Base-by-base conservation (phyloP, 306 rosid genomes). In the Delonix regia region DNA sequence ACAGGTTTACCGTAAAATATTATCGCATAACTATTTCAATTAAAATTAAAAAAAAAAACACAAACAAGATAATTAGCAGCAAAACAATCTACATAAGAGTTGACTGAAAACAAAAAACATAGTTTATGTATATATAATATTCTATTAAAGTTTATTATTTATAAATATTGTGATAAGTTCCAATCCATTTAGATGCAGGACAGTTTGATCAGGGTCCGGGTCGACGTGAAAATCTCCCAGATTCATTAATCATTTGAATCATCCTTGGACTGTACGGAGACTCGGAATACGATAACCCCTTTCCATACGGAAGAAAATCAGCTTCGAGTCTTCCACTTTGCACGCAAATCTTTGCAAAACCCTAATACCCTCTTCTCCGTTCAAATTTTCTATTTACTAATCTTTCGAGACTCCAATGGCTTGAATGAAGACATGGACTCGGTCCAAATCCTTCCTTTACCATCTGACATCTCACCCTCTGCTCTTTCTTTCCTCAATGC, bases 401-500 rank as follows among this genome's bases (percentile, higher is more conserved):
- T 19, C n/a, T 39, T 39, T 13, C 10, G 10, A 39, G 52, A 66
- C 52, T 41, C 51, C 9, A 44, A 68, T 68, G 73, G 56, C 39
- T 11, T 65, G 71, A 66, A 66, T 66, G 51, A 66, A 38, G 51
- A 36, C 12, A 83, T 92, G 96, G 89, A 82, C 67, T 67, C 70
- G 66, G 83, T 86, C 69, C 80, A 82, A 51, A 61, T 82, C 27
- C 87, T 89, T 0, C 94, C 94, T 81, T 73, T 82, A 38, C 75
- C 88, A 5, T 82, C 91, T 78, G 77, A 74, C 62, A 84, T 92
- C 79, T 89, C 96, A 10, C 69, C 91, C 64, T 84, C 92, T 5
- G 81, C 85, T 73, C 71, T 84, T 74, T 85, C 92, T 66, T 85
- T 88, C 65, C 97, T 94, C 82, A 68, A 88, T 69, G 76, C 66